Base-by-base conservation (phyloP, 2,329 filamentous ascomycete genomes). In the Colletotrichum sp. region DNA sequence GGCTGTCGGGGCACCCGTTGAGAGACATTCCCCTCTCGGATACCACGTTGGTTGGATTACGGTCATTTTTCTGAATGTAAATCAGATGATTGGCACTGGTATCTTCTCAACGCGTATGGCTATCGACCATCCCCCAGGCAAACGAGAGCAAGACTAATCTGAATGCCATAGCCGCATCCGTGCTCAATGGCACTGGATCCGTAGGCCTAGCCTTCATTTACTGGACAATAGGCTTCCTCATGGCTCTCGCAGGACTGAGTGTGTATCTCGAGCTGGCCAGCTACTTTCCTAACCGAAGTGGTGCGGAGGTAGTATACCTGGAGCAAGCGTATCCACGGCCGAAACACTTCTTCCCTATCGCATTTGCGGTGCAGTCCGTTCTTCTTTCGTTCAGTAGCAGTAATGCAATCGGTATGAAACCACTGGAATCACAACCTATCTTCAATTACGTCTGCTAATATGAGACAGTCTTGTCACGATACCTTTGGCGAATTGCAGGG, bases 311-410 rank as follows among this genome's bases (percentile, higher is more conserved):
- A 0, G 92, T 93, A 0, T 94, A 93, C 77, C 87, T 94, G 0
- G 93, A 94, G 78, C 93, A 94, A 79, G 90, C 92, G 0, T 95
- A 90, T 77, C 92, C 92, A 1, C 87, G 91, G 2, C 93, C 93
- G 0, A 89, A 87, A 70, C 93, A 91, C 79, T 88, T 94, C 75
- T 91, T 94, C 61, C 91, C 92, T 0, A 90, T 91, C 0, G 86
- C 91, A 0, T 94, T 93, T 80, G 93, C 93, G 0, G 89, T 93
- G 5, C 91, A 93, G 80, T 88, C 89, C 0, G 91, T 94, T 3
- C 81, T 93, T 2, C 84, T 94, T 4, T 93, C 92, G 0, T 94
- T 94, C 78, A 91, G 90, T 77, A 93, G 91, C 78, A 90, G 91
- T 63, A 94, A 94, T 81, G 88, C 92, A 1, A 90, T 94, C 52